Base-by-base conservation (phyloP, 106 monocot genomes). In the Ottelia alismoides region DNA sequence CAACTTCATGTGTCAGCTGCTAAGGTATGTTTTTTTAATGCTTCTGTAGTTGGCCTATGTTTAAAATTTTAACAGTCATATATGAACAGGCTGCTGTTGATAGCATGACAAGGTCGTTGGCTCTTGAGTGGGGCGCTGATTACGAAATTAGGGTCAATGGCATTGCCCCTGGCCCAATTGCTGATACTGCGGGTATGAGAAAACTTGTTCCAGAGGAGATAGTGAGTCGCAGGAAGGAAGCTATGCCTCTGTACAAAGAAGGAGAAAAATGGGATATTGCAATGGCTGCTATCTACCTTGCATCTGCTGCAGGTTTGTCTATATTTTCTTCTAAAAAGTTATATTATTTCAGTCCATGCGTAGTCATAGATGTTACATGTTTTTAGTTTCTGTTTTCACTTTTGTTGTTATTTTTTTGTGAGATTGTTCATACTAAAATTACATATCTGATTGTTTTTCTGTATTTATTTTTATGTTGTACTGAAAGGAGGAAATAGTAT, bases 91-190 rank as follows among this genome's bases (percentile, higher is more conserved):
- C 96, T 49, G 96, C 89, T 18, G 82, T 98, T 68, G 96, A 98
- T 64, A 84, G 81, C 56, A 79, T 88, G 10, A 98, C 96, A 43
- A 76, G 96, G 60, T 85, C 81, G 10, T 72, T 98, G 70, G 96
- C 96, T 56, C 56, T 98, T 47, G 85, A 89, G 45, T 98, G 96
- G 96, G 89, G 96, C n/a, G 70, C 79, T 26, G 96, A 96, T 79
- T 89, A 89, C 52, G 67, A 70, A 35, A 89, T 98, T 11, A 72
- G 96, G 63, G 96, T 89, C 27, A 98, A 98, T 69, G 89, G 89
- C 2, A 98, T 98, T 72, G 96, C 96, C 30, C 96, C 96, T 18
- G 96, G 96, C 28, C 82, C 89, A 28, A 89, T 98, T 68, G 72
- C 67, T 47, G 85, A 58, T 24, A 98, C 89, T 21, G 79, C 89